A percentile compares a stretch with the other conserved stretches of the same genome.
phyloP scores from a whole-genome alignment of 176 grass and related monocot genomes.

The Oryza glumipatula region DNA sequence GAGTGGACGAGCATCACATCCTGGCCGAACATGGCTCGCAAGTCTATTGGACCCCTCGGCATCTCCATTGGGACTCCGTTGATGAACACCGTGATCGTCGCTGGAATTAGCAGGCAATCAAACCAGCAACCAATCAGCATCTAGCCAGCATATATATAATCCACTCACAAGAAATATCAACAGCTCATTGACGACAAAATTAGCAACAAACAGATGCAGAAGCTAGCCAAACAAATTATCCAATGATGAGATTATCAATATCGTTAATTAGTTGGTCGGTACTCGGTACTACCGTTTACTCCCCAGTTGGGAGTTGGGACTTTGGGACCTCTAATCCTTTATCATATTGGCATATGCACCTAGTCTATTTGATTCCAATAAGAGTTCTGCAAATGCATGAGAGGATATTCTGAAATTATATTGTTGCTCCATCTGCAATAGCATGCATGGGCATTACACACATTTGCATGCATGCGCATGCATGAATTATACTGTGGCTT shows the following conservation, averaged over 20 bases:
- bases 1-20: conserved; percentile 85
- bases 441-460: conserved; percentile 10
- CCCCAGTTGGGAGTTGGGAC: neutral
- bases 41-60: conserved; percentile 76
- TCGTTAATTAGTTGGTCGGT: conserved; percentile 12
- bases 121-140: conserved; percentile 39
- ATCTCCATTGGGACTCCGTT: conserved; percentile 84
- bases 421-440: neutral
- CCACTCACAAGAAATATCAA: neutral
- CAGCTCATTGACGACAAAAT: conserved; percentile 14
- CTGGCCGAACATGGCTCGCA: conserved; percentile 83
- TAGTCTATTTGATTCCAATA: neutral
- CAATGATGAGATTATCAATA: neutral
- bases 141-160: conserved; percentile 23
- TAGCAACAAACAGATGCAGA: conserved; percentile 25
- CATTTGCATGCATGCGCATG: conserved; percentile 18
- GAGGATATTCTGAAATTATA: neutral
- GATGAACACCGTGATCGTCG: conserved; percentile 95
- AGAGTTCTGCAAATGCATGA: neutral
- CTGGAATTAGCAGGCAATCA: conserved; percentile 61
- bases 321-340: conserved; percentile 6
- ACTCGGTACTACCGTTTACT: conserved; percentile 32
- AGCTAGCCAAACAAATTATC: conserved; percentile 27
- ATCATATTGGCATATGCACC: neutral
- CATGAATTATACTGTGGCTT: neutral